Evolutionary conservation across 106 monocot species (phyloP).

Genomic region (Allium cepa): DNA sequence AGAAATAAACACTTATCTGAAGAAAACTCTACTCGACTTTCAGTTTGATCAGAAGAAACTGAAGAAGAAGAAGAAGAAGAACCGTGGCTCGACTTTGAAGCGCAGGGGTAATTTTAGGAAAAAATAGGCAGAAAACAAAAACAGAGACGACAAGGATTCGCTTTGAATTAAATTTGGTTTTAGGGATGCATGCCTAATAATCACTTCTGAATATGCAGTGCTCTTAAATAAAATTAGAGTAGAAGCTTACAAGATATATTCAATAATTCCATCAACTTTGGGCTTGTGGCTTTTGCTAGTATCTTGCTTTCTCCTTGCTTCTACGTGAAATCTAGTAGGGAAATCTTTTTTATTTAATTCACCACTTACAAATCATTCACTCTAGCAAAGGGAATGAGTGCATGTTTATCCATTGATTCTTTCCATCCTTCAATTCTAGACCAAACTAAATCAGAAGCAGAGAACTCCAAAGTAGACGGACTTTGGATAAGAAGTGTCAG

Average conservation of each 20-base stretch:
- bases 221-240: too few relatives aligned
- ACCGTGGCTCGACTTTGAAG: too few relatives aligned
- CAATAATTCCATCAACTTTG: constrained; percentile 97
- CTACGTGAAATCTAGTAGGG: constrained; percentile 93
- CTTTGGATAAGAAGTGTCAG: constrained; percentile 82
- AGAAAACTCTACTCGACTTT: too few relatives aligned
- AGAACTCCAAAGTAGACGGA: constrained; percentile 72
- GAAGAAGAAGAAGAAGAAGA: too few relatives aligned
- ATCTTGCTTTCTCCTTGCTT: constrained; percentile 81
- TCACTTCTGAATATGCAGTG: too few relatives aligned
- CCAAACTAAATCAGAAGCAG: constrained; percentile 81
- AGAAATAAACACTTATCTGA: too few relatives aligned
- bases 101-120: too few relatives aligned
- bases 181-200: too few relatives aligned
- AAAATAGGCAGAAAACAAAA: too few relatives aligned
- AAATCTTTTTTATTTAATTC: constrained; percentile 88
- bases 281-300: constrained; percentile 49
- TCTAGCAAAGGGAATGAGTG: constrained; percentile 83
- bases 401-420: constrained; percentile 72
- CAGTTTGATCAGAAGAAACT: too few relatives aligned
- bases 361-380: constrained; percentile 87
- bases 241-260: constrained; percentile 79
- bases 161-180: too few relatives aligned
- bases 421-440: constrained; percentile 93
- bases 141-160: too few relatives aligned